phyloP scores from a whole-genome alignment of 208 protist species.

The Leptomonas seymouri region DNA sequence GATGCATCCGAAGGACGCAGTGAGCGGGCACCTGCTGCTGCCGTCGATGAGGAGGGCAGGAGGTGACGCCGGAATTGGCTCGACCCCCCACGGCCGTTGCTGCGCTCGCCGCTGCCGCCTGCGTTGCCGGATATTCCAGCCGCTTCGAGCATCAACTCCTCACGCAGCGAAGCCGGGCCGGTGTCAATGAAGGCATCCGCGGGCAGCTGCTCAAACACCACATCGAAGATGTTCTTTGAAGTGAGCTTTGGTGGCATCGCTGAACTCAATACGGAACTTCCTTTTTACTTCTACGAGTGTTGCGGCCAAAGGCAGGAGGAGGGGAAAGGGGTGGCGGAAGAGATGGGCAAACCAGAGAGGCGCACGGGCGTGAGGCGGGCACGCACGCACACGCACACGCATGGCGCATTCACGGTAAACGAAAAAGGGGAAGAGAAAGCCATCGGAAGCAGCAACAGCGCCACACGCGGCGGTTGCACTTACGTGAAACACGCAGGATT shows the following conservation, averaged over 20 bases:
- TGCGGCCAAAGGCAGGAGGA: background rate
- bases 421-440: too few species aligned
- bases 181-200: conserved; percentile 62
- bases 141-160: conserved; percentile 55
- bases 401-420: too few species aligned
- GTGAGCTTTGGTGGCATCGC: conserved; percentile 45
- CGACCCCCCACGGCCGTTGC: background rate
- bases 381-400: too few species aligned
- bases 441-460: too few species aligned
- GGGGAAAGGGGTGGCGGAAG: background rate
- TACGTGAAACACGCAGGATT: too few species aligned
- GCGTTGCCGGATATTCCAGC: conserved; percentile 9
- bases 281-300: background rate
- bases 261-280: too few species aligned
- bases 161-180: conserved; percentile 47
- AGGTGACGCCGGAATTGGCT: conserved; percentile 18
- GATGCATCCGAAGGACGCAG: background rate
- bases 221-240: conserved; percentile 78
- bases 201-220: conserved; percentile 66
- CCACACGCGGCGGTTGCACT: too few species aligned
- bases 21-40: background rate
- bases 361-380: too few species aligned
- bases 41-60: conserved; percentile 11
- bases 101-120: background rate
- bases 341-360: too few species aligned